Evolutionary conservation across 129 eudicot genomes (phyloP).

Genomic region (Pseudognaphalium luteoalbum): DNA sequence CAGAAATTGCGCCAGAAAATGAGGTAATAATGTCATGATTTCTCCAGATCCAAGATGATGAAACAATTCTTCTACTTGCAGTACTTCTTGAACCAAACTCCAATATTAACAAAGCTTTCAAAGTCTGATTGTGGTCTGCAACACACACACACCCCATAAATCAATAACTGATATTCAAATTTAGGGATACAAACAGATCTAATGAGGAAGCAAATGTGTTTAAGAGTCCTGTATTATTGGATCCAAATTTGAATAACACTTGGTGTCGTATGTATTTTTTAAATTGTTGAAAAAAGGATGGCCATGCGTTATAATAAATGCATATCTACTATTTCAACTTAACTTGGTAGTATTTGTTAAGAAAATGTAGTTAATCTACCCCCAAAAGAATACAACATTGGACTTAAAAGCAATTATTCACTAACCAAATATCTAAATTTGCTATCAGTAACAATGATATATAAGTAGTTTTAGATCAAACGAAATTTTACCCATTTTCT

Average conservation of each 20-base stretch:
- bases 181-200: neutral
- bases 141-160: slow-evolving; percentile 22
- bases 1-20: neutral
- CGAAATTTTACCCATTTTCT: neutral
- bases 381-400: neutral
- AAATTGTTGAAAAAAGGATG: too few relatives aligned
- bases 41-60: neutral
- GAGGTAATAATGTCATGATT: neutral
- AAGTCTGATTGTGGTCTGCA: slow-evolving; percentile 96
- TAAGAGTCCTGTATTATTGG: too few relatives aligned
- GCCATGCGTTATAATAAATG: too few relatives aligned
- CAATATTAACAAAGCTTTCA: slow-evolving; percentile 89
- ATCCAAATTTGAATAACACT: too few relatives aligned
- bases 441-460: neutral
- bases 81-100: slow-evolving; percentile 92
- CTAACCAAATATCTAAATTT: neutral
- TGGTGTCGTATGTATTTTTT: too few relatives aligned
- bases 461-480: neutral
- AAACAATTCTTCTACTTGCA: slow-evolving; percentile 42
- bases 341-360: neutral
- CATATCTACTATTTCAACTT: neutral
- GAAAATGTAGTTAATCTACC: neutral
- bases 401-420: neutral
- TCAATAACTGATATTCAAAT: neutral
- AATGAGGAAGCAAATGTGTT: neutral